Evolutionary conservation across 306 rosid genomes (phyloP).

Genomic region (Malus asiatica): DNA sequence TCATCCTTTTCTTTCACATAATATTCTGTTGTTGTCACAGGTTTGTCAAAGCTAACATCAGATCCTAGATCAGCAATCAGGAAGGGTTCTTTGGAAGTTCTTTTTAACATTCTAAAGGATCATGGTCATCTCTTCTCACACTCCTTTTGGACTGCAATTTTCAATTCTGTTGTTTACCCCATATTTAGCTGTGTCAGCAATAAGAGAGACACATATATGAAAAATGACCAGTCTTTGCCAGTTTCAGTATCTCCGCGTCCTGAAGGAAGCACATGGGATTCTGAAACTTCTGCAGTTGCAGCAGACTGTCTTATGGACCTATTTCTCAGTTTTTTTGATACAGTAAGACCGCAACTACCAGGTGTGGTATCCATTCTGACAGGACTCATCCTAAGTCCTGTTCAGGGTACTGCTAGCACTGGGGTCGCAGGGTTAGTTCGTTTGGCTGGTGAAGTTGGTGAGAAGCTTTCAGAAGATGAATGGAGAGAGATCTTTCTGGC

Average conservation of each 20-base stretch:
- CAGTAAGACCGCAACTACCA: conserved; percentile 71
- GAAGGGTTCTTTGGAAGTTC: conserved; percentile 97
- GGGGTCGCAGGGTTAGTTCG: conserved; percentile 83
- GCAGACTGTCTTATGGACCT: conserved; percentile 79
- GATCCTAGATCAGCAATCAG: conserved; percentile 92
- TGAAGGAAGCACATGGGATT: conserved; percentile 79
- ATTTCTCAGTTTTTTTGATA: conserved; percentile 57
- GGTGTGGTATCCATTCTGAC: conserved; percentile 70
- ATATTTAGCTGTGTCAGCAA: conserved; percentile 46
- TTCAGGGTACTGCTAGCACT: conserved; percentile 85
- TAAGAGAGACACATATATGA: conserved; percentile 35
- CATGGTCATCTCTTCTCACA: conserved; percentile 88
- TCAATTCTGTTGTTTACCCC: conserved; percentile 68
- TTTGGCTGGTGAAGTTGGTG: conserved; percentile 64
- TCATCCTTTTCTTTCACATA: not conserved
- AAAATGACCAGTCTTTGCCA: conserved; percentile 33
- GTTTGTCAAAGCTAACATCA: conserved; percentile 83
- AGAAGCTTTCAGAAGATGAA: conserved; percentile 66
- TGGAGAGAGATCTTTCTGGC: conserved; percentile 73
- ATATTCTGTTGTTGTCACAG: conserved; percentile 34
- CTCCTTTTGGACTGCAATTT: conserved; percentile 71
- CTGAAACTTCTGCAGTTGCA: conserved; percentile 80
- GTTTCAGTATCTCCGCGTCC: conserved; percentile 34
- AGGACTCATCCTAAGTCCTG: conserved; percentile 69
- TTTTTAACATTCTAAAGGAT: conserved; percentile 88